phyloP scores from a whole-genome alignment of 441 rosid genomes.

The Eruca vesicaria region DNA sequence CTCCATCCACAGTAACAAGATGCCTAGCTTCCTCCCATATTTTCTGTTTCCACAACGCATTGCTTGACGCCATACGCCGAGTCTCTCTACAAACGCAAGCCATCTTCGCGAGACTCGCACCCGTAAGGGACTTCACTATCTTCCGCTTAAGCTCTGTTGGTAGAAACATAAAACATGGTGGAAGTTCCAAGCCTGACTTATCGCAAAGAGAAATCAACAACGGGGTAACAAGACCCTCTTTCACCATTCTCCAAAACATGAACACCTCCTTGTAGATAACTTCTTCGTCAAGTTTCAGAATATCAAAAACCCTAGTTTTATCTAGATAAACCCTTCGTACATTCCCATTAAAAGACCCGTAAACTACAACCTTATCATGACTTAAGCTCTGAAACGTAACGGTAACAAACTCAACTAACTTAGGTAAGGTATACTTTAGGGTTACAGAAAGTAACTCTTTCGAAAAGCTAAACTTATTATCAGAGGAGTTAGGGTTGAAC shows the following conservation, averaged over 20 bases:
- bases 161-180: conserved; percentile 55
- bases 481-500: conserved; percentile 39
- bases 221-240: conserved; percentile 66
- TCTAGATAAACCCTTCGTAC: conserved; percentile 41
- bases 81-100: conserved; percentile 55
- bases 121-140: conserved; percentile 60
- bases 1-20: background rate
- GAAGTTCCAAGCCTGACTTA: conserved; percentile 48
- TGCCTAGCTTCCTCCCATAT: conserved; percentile 41
- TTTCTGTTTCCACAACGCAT: conserved; percentile 71
- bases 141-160: conserved; percentile 62
- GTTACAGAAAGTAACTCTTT: conserved; percentile 43
- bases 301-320: conserved; percentile 41
- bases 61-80: conserved; percentile 47
- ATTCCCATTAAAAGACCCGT: conserved; percentile 43
- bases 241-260: conserved; percentile 69
- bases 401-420: conserved; percentile 42
- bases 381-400: conserved; percentile 54
- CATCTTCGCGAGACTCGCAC: conserved; percentile 49
- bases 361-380: conserved; percentile 47
- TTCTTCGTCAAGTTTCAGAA: conserved; percentile 24
- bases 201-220: conserved; percentile 59
- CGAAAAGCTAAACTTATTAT: conserved; percentile 42
- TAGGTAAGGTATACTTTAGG: conserved; percentile 58
- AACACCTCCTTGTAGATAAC: conserved; percentile 38